phyloP scores from a whole-genome alignment of 192 early-diverging fungal species.

The Mortierella alpina region DNA sequence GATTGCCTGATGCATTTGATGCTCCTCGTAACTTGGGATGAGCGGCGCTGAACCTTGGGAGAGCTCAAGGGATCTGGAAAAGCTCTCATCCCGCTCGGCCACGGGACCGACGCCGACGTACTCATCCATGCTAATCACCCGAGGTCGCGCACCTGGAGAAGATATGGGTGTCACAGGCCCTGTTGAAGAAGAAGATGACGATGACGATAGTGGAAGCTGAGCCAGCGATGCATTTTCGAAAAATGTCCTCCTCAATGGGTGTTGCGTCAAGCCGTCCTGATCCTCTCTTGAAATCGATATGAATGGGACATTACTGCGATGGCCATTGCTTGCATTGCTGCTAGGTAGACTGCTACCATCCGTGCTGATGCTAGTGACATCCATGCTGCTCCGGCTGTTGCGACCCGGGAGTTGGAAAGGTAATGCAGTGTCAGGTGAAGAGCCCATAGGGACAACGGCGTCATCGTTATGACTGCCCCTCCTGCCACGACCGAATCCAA shows the following conservation, averaged over 20 bases:
- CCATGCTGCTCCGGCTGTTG: conserved; percentile 19
- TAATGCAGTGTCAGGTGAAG: background rate
- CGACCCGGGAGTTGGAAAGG: conserved; percentile 11
- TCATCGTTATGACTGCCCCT: conserved; percentile 17
- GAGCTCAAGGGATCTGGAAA: background rate
- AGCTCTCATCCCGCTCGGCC: background rate
- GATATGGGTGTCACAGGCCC: background rate
- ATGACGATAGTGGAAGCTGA: conserved; percentile 11
- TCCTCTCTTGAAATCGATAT: conserved; percentile 39
- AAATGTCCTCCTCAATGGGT: conserved; percentile 18
- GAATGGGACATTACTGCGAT: conserved; percentile 34
- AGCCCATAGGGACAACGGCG: conserved; percentile 2
- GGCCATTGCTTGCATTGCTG: background rate
- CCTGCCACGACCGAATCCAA: conserved; percentile 31
- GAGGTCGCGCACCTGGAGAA: background rate
- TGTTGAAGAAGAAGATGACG: background rate
- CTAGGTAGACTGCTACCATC: background rate
- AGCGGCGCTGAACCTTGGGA: conserved; percentile 27
- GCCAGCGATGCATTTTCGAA: conserved; percentile 31
- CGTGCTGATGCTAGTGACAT: conserved; percentile 5
- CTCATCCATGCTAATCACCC: conserved; percentile 43
- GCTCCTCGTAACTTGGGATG: conserved; percentile 45
- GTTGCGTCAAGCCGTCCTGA: background rate
- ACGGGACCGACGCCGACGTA: conserved; percentile 31
- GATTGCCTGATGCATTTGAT: conserved; percentile 22